Evolutionary conservation across 2,329 filamentous ascomycete species (phyloP).

Genomic region (Acrodontium crateriforme): DNA sequence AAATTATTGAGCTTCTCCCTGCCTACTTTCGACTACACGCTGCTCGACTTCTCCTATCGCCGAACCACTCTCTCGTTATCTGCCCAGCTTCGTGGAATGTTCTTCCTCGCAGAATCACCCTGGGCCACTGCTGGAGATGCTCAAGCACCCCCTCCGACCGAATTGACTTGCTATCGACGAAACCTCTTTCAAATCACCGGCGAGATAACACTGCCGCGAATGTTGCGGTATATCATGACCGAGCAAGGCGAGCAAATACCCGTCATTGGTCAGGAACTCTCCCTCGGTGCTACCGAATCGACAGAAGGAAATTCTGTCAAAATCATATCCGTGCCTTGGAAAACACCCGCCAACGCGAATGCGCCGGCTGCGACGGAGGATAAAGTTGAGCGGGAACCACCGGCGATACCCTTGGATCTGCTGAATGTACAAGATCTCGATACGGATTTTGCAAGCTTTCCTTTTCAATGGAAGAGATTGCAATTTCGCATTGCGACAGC

Average conservation of each 20-base stretch:
- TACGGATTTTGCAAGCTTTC: slow-evolving; percentile 77
- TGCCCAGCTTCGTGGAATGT: slow-evolving; percentile 77
- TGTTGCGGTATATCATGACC: slow-evolving; percentile 64
- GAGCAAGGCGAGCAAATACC: slow-evolving; percentile 75
- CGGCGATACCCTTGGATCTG: slow-evolving; percentile 59
- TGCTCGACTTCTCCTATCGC: slow-evolving; percentile 53
- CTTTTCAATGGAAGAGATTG: slow-evolving; percentile 83
- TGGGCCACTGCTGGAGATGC: slow-evolving; percentile 42
- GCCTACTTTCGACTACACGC: slow-evolving; percentile 38
- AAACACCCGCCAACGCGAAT: slow-evolving; percentile 61
- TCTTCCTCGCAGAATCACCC: slow-evolving; percentile 71
- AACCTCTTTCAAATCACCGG: slow-evolving; percentile 96
- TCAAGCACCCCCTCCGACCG: slow-evolving; percentile 50
- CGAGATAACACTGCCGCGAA: slow-evolving; percentile 66
- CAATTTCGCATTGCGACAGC: slow-evolving; percentile 93
- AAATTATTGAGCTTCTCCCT: slow-evolving; percentile 38
- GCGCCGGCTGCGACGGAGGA: slow-evolving; percentile 54
- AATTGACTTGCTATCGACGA: slow-evolving; percentile 88
- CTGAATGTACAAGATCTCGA: slow-evolving; percentile 55
- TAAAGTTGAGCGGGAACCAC: slow-evolving; percentile 72
- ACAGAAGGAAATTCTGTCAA: slow-evolving; percentile 86
- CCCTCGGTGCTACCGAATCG: slow-evolving; percentile 85
- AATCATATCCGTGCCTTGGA: slow-evolving; percentile 95
- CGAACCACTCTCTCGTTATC: slow-evolving; percentile 52
- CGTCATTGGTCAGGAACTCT: slow-evolving; percentile 70